Evolutionary conservation across 2,329 filamentous ascomycete genomes (phyloP).

Genomic region (Coniochaeta sp.): DNA sequence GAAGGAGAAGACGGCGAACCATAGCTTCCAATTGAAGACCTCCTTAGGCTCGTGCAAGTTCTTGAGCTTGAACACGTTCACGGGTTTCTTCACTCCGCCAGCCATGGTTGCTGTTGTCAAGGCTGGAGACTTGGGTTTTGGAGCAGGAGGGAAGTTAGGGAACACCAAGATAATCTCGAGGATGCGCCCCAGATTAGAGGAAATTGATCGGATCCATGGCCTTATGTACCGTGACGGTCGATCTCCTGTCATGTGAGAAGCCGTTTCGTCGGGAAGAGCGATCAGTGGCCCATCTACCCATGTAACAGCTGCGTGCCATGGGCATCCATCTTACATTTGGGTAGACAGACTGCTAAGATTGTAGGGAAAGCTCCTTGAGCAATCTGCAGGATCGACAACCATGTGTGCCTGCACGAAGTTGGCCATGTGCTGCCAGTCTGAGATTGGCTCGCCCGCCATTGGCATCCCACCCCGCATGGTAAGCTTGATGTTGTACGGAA

Average conservation of each 20-base stretch:
- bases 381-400: background rate
- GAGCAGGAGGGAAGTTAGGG: too few species aligned
- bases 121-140: background rate
- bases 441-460: background rate
- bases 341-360: background rate
- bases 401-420: background rate
- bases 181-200: background rate
- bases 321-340: background rate
- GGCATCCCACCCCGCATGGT: background rate
- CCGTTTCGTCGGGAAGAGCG: background rate
- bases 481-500: background rate
- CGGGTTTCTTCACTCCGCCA: conserved; percentile 45
- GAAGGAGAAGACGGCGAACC: conserved; percentile 69
- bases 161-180: background rate
- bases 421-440: background rate
- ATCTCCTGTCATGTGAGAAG: background rate
- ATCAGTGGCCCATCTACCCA: background rate
- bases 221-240: background rate
- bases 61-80: conserved; percentile 58
- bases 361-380: background rate
- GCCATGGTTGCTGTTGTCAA: conserved; percentile 29
- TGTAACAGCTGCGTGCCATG: background rate
- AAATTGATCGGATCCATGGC: background rate
- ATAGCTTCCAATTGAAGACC: conserved; percentile 70
- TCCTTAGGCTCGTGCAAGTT: conserved; percentile 60